Percentiles rank a stretch among this genome's conserved stretches.
Conservation (phyloP, 108 stramenopile genomes). For the Fragilariopsis cylindrus region DNA sequence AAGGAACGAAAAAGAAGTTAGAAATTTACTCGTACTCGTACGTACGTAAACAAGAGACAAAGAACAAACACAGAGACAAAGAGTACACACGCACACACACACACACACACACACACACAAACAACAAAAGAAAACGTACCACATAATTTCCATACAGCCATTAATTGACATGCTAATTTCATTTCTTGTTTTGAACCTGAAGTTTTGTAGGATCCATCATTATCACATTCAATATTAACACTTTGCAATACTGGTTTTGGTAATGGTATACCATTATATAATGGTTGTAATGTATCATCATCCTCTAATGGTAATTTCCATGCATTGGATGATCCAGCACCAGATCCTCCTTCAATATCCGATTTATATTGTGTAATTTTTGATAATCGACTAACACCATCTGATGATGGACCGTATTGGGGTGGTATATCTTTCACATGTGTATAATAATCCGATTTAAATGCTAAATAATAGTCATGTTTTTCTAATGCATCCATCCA, state of each 20-base stretch:
- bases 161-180: conserved; percentile 61
- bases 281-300: conserved; percentile 78
- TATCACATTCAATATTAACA: conserved; percentile 50
- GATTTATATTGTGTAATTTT: conserved; percentile 5
- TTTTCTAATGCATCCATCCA: conserved; percentile 95
- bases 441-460: conserved; percentile 68
- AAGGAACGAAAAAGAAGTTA: not conserved
- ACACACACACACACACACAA: too few relatives aligned
- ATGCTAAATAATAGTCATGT: conserved; percentile 81
- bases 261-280: conserved; percentile 75
- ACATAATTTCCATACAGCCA: conserved; percentile 85
- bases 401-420: conserved; percentile 56
- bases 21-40: conserved; percentile 49
- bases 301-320: conserved; percentile 69
- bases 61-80: too few relatives aligned
- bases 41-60: too few relatives aligned
- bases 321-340: conserved; percentile 39
- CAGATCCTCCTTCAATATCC: not conserved
- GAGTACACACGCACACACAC: too few relatives aligned
- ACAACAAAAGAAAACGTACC: conserved; percentile 1
- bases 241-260: conserved; percentile 70
- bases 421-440: conserved; percentile 78
- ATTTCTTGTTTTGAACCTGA: conserved; percentile 46
- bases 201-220: conserved; percentile 66
- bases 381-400: conserved; percentile 44